These are phyloP conservation scores for Aspergillus sp. DNA, from an alignment of 2,329 filamentous ascomycete genomes.

Conservation along the genomic window DNA sequence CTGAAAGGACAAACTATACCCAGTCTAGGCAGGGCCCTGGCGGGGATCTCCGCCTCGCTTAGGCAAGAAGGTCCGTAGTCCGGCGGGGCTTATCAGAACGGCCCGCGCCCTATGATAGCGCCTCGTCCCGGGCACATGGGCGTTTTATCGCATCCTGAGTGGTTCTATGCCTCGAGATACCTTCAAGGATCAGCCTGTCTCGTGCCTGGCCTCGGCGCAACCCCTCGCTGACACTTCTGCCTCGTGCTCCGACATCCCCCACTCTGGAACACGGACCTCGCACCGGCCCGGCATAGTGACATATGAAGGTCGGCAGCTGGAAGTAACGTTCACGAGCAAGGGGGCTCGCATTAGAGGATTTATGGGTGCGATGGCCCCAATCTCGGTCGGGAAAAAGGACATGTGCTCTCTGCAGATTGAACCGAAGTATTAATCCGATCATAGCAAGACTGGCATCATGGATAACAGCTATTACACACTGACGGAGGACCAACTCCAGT, in stretches of 20 bases:
- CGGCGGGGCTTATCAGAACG: background rate
- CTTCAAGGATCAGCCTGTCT: background rate
- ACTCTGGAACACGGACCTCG: background rate
- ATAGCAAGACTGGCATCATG: conserved; percentile 13
- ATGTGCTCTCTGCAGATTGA: background rate
- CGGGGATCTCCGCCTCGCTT: background rate
- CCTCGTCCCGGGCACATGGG: conserved; percentile 1
- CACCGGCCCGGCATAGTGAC: background rate
- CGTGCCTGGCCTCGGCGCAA: background rate
- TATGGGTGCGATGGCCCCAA: conserved; percentile 8
- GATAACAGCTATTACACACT: conserved; percentile 24
- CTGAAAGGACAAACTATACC: too few relatives aligned
- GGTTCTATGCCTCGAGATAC: background rate
- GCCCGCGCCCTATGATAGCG: background rate
- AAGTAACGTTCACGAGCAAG: background rate
- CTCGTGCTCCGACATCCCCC: conserved; percentile 3
- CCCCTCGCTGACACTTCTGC: background rate
- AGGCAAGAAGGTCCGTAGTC: background rate
- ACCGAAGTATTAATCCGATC: background rate
- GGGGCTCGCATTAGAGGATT: background rate
- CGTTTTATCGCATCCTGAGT: background rate
- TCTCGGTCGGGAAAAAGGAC: background rate
- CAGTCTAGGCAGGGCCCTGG: background rate
- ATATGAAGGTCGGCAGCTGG: background rate
- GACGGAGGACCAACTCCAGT: conserved; percentile 24